A percentile compares a stretch with the other conserved stretches of the same genome.
These are phyloP conservation scores for Cercospora sesami DNA, from an alignment of 2,329 filamentous ascomycete species.

Conservation along the genomic window DNA sequence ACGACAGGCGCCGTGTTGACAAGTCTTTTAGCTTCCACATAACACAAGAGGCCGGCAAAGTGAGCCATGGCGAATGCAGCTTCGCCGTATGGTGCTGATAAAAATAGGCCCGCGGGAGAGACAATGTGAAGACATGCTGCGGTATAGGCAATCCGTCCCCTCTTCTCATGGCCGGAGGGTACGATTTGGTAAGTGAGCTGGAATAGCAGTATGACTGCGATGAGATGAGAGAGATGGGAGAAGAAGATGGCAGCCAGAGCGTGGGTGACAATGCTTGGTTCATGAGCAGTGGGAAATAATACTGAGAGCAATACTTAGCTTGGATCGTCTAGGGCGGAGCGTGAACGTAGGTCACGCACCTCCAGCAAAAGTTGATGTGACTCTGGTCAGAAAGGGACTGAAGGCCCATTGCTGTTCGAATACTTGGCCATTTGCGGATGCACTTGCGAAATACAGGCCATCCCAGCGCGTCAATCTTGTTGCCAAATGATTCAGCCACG, in stretches of 20 bases:
- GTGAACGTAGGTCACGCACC: conserved; percentile 40
- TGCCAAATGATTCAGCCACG: conserved; percentile 44
- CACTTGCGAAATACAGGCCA: conserved; percentile 70
- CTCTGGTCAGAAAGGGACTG: conserved; percentile 57
- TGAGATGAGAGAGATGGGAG: conserved; percentile 72
- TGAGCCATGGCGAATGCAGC: conserved; percentile 75
- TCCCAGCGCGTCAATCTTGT: conserved; percentile 74
- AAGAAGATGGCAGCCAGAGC: conserved; percentile 63
- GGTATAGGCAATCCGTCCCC: conserved; percentile 60
- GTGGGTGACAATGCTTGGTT: conserved; percentile 35
- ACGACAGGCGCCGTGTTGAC: conserved; percentile 23
- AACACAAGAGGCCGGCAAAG: conserved; percentile 70
- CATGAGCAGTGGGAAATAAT: neutral
- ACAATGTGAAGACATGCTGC: conserved; percentile 75
- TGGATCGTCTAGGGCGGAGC: neutral
- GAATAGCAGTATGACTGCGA: conserved; percentile 73
- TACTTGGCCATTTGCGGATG: conserved; percentile 63
- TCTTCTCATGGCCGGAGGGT: conserved; percentile 37
- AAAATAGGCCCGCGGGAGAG: conserved; percentile 84
- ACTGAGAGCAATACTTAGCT: conserved; percentile 35
- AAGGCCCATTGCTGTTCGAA: conserved; percentile 89
- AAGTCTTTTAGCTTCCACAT: conserved; percentile 54
- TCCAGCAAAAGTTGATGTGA: conserved; percentile 46
- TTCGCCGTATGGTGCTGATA: conserved; percentile 84
- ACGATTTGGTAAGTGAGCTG: conserved; percentile 62